Evolutionary conservation across 148 eudicot genomes (phyloP).

Genomic region (Tetragonia tetragonoides): DNA sequence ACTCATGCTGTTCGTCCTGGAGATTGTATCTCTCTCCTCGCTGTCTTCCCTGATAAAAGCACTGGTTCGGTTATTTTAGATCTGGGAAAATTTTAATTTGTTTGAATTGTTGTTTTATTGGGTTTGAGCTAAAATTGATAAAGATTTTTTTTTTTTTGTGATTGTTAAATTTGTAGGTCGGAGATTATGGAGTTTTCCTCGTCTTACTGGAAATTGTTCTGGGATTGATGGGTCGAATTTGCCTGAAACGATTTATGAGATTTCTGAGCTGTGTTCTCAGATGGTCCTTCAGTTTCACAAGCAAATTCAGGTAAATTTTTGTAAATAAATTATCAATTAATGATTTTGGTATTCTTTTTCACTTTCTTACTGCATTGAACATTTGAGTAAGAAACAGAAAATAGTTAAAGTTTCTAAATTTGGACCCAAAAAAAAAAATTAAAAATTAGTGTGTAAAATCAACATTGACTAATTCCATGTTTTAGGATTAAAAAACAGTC

Average conservation of each 20-base stretch:
- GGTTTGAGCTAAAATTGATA: not conserved
- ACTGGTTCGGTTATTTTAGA: conserved; percentile 21
- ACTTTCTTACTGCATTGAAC: no score
- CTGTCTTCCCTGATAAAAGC: conserved; percentile 47
- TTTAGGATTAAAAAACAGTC: no score
- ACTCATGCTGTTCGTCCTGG: conserved; percentile 73
- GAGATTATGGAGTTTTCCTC: conserved; percentile 64
- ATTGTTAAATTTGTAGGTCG: conserved; percentile 38
- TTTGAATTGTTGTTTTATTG: not conserved
- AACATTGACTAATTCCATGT: no score
- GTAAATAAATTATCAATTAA: no score
- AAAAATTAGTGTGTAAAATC: no score
- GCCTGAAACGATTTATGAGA: conserved; percentile 62
- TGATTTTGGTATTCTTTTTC: no score
- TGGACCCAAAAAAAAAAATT: no score
- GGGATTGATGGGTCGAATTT: conserved; percentile 40
- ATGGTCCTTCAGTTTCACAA: conserved; percentile 74
- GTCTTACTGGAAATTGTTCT: conserved; percentile 44
- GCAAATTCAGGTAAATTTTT: conserved; percentile 72
- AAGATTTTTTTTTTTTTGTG: not conserved
- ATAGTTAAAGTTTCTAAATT: no score
- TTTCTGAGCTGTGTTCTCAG: conserved; percentile 78
- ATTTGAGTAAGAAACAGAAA: no score
- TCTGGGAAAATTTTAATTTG: not conserved
- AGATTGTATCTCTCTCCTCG: conserved; percentile 72